Conservation (phyloP, 305 asterid species). For the Salvia sclarea region DNA sequence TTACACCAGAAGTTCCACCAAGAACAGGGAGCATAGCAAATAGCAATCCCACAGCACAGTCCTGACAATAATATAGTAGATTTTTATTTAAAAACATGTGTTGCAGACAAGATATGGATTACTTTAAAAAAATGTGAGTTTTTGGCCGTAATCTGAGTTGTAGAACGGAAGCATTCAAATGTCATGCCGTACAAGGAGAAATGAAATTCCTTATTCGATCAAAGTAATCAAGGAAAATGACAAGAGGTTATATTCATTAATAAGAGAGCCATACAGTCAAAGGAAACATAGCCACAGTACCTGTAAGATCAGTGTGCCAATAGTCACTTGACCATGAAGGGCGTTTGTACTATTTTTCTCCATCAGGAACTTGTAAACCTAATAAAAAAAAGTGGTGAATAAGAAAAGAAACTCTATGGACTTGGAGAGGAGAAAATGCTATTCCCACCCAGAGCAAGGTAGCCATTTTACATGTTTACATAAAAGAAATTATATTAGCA, state of each 20-base stretch:
- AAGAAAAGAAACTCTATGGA: background rate
- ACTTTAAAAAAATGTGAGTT: background rate
- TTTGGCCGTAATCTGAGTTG: slow-evolving; percentile 17
- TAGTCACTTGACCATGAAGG: slow-evolving; percentile 98
- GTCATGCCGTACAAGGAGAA: slow-evolving; percentile 5
- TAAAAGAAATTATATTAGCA: slow-evolving; percentile 11
- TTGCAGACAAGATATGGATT: slow-evolving; percentile 13
- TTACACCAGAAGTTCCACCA: slow-evolving; percentile 95
- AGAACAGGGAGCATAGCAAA: slow-evolving; percentile 97
- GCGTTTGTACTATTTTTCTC: slow-evolving; percentile 86
- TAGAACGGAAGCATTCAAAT: slow-evolving; percentile 13
- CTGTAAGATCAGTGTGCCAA: slow-evolving; percentile 97
- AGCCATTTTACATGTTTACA: background rate
- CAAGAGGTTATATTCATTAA: background rate
- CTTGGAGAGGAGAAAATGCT: background rate
- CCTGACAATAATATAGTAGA: slow-evolving; percentile 51
- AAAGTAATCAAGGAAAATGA: background rate
- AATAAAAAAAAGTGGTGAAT: slow-evolving; percentile 25
- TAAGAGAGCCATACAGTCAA: slow-evolving; percentile 13
- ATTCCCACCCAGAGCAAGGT: background rate
- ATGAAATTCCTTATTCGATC: slow-evolving; percentile 5
- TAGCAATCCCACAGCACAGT: slow-evolving; percentile 97
- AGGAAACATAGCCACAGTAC: slow-evolving; percentile 40
- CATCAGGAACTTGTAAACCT: slow-evolving; percentile 94
- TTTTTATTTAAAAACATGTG: background rate